A percentile compares a stretch with the other conserved stretches of the same genome.
phyloP scores from a whole-genome alignment of 345 rosid genomes.

The Atalantia buxifolia region DNA sequence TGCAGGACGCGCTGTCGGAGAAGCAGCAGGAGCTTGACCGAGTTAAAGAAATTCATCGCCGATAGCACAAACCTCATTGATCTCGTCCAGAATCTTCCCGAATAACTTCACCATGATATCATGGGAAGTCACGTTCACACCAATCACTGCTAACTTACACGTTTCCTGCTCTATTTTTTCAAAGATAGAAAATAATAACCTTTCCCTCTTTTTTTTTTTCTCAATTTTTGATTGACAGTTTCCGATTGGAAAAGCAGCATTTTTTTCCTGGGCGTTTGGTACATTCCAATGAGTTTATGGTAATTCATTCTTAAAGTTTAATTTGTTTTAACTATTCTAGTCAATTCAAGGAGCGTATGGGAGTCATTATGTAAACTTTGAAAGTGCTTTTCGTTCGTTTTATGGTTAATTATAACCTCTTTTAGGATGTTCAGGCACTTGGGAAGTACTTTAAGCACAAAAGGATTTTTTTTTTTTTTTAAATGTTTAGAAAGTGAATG shows the following conservation, averaged over 20 bases:
- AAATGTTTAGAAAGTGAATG: background rate
- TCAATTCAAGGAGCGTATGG: background rate
- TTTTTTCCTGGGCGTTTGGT: slow-evolving; percentile 78
- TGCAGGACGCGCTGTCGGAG: slow-evolving; percentile 57
- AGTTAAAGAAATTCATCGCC: slow-evolving; percentile 46
- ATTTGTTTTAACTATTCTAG: background rate
- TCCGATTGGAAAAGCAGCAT: slow-evolving; percentile 82
- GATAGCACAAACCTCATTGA: slow-evolving; percentile 60
- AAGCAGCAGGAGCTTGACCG: slow-evolving; percentile 52
- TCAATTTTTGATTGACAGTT: slow-evolving; percentile 33
- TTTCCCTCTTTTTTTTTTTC: background rate
- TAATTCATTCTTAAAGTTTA: slow-evolving; percentile 17
- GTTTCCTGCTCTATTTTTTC: background rate
- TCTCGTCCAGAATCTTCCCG: slow-evolving; percentile 69
- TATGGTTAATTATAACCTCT: background rate
- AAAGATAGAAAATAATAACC: no score
- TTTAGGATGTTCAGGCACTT: background rate
- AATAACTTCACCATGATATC: slow-evolving; percentile 75
- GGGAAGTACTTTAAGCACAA: no score
- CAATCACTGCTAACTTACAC: background rate
- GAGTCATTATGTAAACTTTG: background rate
- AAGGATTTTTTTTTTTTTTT: background rate
- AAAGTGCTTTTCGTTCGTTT: background rate
- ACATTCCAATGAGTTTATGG: slow-evolving; percentile 88
- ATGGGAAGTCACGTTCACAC: slow-evolving; percentile 42